Evolutionary conservation across 176 grass and related monocot species (phyloP).

Genomic region (Zoysia japonica): DNA sequence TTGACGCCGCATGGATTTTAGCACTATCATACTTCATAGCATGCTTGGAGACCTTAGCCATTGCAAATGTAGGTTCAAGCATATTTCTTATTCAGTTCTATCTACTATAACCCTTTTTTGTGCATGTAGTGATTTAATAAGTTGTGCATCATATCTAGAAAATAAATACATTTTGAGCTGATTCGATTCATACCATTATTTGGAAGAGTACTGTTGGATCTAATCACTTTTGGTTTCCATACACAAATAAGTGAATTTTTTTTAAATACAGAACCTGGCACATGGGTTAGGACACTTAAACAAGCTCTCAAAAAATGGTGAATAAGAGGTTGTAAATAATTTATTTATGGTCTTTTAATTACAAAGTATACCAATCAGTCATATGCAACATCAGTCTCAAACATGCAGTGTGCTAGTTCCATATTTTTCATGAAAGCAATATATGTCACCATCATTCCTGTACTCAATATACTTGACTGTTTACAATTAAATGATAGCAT

Average conservation of each 20-base stretch:
- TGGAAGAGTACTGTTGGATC: neutral
- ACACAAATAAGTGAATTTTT: neutral
- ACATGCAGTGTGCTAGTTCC: neutral
- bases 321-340: neutral
- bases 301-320: neutral
- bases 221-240: neutral
- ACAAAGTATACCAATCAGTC: neutral
- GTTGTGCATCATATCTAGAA: neutral
- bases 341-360: neutral
- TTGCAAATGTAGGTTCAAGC: constrained; percentile 81
- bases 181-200: neutral
- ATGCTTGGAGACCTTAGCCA: constrained; percentile 89
- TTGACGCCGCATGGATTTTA: constrained; percentile 79
- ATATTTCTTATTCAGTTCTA: constrained; percentile 9
- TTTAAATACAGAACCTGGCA: constrained; percentile 3
- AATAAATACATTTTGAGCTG: neutral
- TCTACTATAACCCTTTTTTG: neutral
- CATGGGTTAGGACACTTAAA: constrained; percentile 14
- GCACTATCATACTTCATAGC: constrained; percentile 90
- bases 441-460: neutral
- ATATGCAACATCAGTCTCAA: neutral
- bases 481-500: neutral
- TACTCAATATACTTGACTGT: neutral
- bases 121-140: neutral
- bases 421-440: neutral